These are phyloP conservation scores for Penicillium robsamsonii DNA, from an alignment of 495 filamentous ascomycete genomes.

Conservation along the genomic window DNA sequence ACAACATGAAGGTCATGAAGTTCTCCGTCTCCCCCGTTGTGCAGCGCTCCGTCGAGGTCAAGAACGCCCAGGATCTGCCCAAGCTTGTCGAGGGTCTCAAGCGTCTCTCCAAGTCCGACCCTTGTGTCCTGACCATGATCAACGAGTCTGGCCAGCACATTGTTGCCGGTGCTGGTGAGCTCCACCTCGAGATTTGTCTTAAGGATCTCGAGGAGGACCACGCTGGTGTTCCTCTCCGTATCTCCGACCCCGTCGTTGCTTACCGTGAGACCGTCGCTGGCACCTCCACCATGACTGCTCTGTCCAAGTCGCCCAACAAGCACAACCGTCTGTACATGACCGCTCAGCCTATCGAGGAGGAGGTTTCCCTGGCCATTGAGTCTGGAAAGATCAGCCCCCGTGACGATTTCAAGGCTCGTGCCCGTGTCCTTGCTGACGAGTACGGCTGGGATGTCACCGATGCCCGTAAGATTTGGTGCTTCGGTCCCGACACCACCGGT, in stretches of 20 bases:
- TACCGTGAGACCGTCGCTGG: constrained; percentile 93
- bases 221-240: constrained; percentile 91
- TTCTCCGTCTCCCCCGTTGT: constrained; percentile 99
- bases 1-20: constrained; percentile 99
- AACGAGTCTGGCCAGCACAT: constrained; percentile 94
- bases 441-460: constrained; percentile 99
- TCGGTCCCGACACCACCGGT: constrained; percentile 95
- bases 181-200: constrained; percentile 99
- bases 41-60: constrained; percentile 97
- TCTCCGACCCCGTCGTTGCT: constrained; percentile 95
- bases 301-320: constrained; percentile 99
- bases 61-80: constrained; percentile 99
- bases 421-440: constrained; percentile 94
- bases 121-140: constrained; percentile 90
- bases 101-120: constrained; percentile 99
- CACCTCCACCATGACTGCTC: constrained; percentile 86
- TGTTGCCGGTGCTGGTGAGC: constrained; percentile 97
- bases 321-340: constrained; percentile 99
- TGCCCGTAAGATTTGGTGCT: constrained; percentile 99
- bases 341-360: constrained; percentile 86
- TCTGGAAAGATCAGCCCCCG: constrained; percentile 86
- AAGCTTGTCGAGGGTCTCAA: constrained; percentile 99
- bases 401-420: constrained; percentile 99
- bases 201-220: constrained; percentile 99
- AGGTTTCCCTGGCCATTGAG: constrained; percentile 88